Base-by-base conservation (phyloP, 2,329 filamentous ascomycete genomes). In the Ascochyta viciae-villosae region DNA sequence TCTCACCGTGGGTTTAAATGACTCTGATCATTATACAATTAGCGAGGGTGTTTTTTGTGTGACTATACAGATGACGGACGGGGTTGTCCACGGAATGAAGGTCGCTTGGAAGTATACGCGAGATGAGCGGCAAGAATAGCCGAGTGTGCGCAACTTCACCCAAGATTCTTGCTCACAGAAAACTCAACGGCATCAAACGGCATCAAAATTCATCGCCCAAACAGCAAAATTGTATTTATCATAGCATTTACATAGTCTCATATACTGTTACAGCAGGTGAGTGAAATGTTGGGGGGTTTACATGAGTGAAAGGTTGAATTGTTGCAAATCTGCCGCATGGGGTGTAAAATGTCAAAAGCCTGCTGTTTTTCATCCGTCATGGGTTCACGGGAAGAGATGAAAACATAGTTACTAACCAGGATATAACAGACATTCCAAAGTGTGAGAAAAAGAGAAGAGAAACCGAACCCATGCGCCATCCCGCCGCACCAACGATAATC, bases 401-500 rank as follows among this genome's bases (percentile, higher is more conserved):
- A 31, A 10, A 12, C 29, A 10, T 13, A 31, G 29, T 6, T 12
- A 31, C 13, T 31, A 12, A 31, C 29, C 3, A 31, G 12, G 13
- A 12, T 12, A 31, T 12, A 31, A 12, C 29, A 13, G 12, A 31
- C 12, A 12, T 12, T 15, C 4, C 10, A 31, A 15, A 31, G 12
- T 12, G 13, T 5, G 4, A 10, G 29, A 15, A 31, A 31, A 15
- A 31, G 12, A 31, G 29, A 15, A 12, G 60, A 47, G 15, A 29
- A 22, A 31, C 19, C 19, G 19, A 24, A 46, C 61, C 13, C 13
- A 75, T 75, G 73, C 69, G 73, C 16, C 73, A 74, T 56, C 73
- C 73, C 7, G 71, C 71, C 3, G 73, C 73, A 9, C 70, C 72
- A 22, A 69, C 66, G 2, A 56, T 74, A 13, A 66, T 74, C 24